Conservation (phyloP, 2,329 filamentous ascomycete species). For the Sporothrix pallida region DNA sequence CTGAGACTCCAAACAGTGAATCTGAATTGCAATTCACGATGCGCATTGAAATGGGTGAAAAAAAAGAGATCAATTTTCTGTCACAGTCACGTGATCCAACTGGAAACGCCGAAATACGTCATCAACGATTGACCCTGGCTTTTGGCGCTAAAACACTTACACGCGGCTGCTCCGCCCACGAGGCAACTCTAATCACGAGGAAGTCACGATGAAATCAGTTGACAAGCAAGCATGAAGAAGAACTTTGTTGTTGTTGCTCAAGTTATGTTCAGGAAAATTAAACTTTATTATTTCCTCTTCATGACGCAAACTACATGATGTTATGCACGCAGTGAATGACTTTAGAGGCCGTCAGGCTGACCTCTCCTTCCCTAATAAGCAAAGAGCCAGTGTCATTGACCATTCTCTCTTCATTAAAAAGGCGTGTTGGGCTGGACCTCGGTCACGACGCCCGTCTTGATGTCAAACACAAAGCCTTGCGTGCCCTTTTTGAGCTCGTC, state of each 20-base stretch:
- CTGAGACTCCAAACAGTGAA: not conserved
- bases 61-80: not conserved
- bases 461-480: constrained; percentile 22
- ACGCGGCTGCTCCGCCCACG: not conserved
- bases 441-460: constrained; percentile 16
- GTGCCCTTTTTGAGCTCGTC: constrained; percentile 6
- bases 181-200: not conserved
- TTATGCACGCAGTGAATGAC: too few species aligned
- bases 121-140: not conserved
- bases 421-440: constrained; percentile 17
- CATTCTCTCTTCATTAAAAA: too few species aligned
- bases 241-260: not conserved
- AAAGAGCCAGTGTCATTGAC: too few species aligned
- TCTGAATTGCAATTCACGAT: not conserved
- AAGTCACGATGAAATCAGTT: not conserved
- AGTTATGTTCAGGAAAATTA: not conserved
- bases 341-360: too few species aligned
- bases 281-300: not conserved
- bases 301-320: too few species aligned
- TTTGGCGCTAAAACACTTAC: not conserved
- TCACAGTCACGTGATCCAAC: not conserved
- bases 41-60: not conserved
- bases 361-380: too few species aligned
- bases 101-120: not conserved
- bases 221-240: not conserved